Evolutionary conservation across 2,329 filamentous ascomycete genomes (phyloP).

Genomic region (Zymoseptoria tritici): DNA sequence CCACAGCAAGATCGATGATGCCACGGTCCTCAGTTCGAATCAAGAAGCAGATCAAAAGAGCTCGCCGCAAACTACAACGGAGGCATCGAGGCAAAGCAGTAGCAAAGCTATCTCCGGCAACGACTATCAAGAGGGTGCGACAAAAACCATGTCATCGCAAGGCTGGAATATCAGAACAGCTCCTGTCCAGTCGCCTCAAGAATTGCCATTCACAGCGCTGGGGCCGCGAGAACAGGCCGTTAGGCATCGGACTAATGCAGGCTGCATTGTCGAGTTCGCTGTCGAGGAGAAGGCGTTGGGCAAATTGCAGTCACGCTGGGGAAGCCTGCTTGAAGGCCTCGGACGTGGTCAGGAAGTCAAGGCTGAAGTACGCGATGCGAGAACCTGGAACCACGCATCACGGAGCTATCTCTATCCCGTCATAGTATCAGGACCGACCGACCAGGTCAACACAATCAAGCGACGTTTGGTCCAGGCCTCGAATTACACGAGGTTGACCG

Average conservation of each 20-base stretch:
- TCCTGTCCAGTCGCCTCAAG: conserved; percentile 5
- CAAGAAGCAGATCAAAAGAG: too few species aligned
- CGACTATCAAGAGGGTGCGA: too few species aligned
- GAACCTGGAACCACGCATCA: background rate
- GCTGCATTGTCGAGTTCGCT: conserved; percentile 16
- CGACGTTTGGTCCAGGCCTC: background rate
- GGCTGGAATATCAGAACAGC: background rate
- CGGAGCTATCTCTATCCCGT: conserved; percentile 6
- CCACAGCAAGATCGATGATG: too few species aligned
- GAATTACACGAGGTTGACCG: too few species aligned
- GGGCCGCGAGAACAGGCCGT: conserved; percentile 13
- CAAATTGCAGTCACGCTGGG: conserved; percentile 1
- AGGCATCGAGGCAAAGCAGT: too few species aligned
- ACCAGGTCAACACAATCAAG: conserved; percentile 3
- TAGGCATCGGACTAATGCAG: conserved; percentile 10
- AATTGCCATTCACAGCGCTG: conserved; percentile 13
- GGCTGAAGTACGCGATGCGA: conserved; percentile 10
- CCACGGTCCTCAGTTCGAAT: too few species aligned
- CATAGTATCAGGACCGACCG: conserved; percentile 12
- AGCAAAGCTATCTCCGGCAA: too few species aligned
- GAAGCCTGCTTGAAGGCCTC: conserved; percentile 1
- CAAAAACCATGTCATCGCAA: background rate
- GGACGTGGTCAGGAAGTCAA: conserved; percentile 4
- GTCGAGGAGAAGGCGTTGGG: conserved; percentile 3
- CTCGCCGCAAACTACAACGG: too few species aligned